These are phyloP conservation scores for Talaromyces ruber DNA, from an alignment of 495 filamentous ascomycete species.

Conservation along the genomic window DNA sequence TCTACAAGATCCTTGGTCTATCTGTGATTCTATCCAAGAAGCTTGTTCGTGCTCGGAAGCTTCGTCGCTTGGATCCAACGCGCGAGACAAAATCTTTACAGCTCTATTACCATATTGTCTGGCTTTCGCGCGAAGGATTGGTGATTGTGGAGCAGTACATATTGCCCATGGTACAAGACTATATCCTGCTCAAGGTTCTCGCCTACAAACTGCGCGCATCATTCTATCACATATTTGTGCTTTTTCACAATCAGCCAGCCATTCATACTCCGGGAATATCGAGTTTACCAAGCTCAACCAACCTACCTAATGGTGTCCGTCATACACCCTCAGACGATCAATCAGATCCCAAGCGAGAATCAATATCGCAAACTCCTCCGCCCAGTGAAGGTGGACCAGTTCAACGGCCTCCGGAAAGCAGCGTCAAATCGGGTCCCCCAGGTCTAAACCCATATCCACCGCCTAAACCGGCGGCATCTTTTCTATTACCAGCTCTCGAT, in stretches of 20 bases:
- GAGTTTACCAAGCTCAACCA: slow-evolving; percentile 19
- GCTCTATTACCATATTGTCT: slow-evolving; percentile 84
- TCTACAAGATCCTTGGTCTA: slow-evolving; percentile 86
- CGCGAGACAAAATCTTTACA: slow-evolving; percentile 73
- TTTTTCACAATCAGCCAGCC: slow-evolving; percentile 78
- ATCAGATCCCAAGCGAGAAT: slow-evolving; percentile 10
- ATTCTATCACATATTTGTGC: slow-evolving; percentile 93
- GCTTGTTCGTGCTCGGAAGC: slow-evolving; percentile 71
- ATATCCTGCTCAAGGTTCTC: slow-evolving; percentile 74
- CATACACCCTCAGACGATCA: slow-evolving; percentile 5
- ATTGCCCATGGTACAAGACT: slow-evolving; percentile 63
- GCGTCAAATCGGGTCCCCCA: slow-evolving; percentile 27
- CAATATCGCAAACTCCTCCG: slow-evolving; percentile 27
- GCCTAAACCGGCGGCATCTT: slow-evolving; percentile 44
- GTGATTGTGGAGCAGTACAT: slow-evolving; percentile 80
- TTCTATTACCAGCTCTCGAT: slow-evolving; percentile 70
- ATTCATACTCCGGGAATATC: slow-evolving; percentile 38
- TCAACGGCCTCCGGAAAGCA: slow-evolving; percentile 16
- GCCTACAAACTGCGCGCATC: slow-evolving; percentile 85
- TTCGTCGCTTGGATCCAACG: slow-evolving; percentile 74
- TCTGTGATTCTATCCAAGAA: slow-evolving; percentile 83
- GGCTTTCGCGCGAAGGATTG: slow-evolving; percentile 88
- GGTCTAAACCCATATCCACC: slow-evolving; percentile 39
- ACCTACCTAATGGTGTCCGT: slow-evolving; percentile 9
- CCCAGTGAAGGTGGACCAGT: slow-evolving; percentile 40